A percentile compares a stretch with the other conserved stretches of the same genome.
phyloP scores from a whole-genome alignment of 2,329 filamentous ascomycete genomes.

The Zasmidium citrigriseum region DNA sequence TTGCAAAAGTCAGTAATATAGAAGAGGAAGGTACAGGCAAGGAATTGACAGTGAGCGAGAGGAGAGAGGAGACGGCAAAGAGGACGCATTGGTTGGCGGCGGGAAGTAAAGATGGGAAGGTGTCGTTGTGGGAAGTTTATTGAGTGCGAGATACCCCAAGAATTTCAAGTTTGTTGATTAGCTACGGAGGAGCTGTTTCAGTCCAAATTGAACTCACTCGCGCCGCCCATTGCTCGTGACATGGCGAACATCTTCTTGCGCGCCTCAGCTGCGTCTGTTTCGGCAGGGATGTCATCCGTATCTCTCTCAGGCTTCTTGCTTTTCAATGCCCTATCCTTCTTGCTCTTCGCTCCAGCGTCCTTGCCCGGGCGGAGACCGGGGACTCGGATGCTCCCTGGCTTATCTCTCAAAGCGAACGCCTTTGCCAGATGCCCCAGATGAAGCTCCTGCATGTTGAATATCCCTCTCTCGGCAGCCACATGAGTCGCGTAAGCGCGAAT shows the following conservation, averaged over 20 bases:
- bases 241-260: constrained; percentile 56
- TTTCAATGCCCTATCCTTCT: constrained; percentile 41
- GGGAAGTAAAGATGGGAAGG: constrained; percentile 91
- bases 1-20: constrained; percentile 52
- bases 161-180: neutral
- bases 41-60: constrained; percentile 33
- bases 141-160: constrained; percentile 20
- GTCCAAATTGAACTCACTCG: constrained; percentile 59
- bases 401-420: constrained; percentile 85
- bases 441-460: constrained; percentile 88
- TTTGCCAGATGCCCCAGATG: constrained; percentile 94
- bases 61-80: constrained; percentile 57
- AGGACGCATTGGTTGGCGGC: constrained; percentile 84
- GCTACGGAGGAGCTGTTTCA: neutral
- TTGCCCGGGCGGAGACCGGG: constrained; percentile 52
- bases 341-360: constrained; percentile 49
- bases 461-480: constrained; percentile 76
- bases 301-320: constrained; percentile 35
- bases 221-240: constrained; percentile 49
- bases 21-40: neutral
- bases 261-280: constrained; percentile 46
- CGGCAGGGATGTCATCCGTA: constrained; percentile 28
- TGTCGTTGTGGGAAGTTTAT: constrained; percentile 95
- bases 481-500: constrained; percentile 95
- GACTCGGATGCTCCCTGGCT: constrained; percentile 74